A percentile compares a stretch with the other conserved stretches of the same genome.
Evolutionary conservation across 2,329 filamentous ascomycete genomes (phyloP).

Genomic region (Albophoma yamanashiensis): DNA sequence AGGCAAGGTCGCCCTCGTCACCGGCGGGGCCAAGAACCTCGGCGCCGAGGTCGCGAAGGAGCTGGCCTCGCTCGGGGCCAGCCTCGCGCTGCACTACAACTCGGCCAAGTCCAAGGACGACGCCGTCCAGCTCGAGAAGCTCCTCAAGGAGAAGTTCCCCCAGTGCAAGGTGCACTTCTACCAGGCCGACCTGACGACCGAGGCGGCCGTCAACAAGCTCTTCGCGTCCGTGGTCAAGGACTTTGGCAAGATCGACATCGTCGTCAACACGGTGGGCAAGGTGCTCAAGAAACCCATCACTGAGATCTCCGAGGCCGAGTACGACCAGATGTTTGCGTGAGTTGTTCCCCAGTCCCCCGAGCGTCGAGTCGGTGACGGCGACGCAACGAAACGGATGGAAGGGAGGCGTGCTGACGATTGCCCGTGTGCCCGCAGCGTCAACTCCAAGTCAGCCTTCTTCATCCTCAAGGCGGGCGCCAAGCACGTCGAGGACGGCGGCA

Average conservation of each 20-base stretch:
- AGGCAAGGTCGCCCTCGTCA: slow-evolving; percentile 37
- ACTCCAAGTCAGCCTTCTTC: slow-evolving; percentile 34
- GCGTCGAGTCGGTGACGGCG: background rate
- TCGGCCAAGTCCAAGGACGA: slow-evolving; percentile 25
- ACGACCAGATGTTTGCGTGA: slow-evolving; percentile 35
- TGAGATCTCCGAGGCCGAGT: slow-evolving; percentile 31
- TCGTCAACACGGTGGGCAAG: slow-evolving; percentile 40
- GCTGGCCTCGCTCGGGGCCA: slow-evolving; percentile 44
- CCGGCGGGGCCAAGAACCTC: slow-evolving; percentile 47
- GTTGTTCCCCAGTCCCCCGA: slow-evolving; percentile 5
- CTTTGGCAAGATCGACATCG: slow-evolving; percentile 35
- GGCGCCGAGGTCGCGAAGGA: slow-evolving; percentile 47
- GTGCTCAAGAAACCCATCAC: slow-evolving; percentile 34
- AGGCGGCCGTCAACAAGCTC: slow-evolving; percentile 25
- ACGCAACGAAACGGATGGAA: background rate
- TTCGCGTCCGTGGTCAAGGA: slow-evolving; percentile 27
- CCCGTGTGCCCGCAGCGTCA: slow-evolving; percentile 9
- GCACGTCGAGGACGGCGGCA: slow-evolving; percentile 31
- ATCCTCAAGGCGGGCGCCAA: slow-evolving; percentile 30
- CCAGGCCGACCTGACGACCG: slow-evolving; percentile 30
- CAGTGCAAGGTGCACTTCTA: slow-evolving; percentile 25
- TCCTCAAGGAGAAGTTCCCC: slow-evolving; percentile 22
- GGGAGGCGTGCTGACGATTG: background rate
- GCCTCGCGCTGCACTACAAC: slow-evolving; percentile 48
- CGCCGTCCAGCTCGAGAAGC: slow-evolving; percentile 21